Evolutionary conservation across 192 early-diverging fungal species (phyloP).

Genomic region (Coemansia sp.): DNA sequence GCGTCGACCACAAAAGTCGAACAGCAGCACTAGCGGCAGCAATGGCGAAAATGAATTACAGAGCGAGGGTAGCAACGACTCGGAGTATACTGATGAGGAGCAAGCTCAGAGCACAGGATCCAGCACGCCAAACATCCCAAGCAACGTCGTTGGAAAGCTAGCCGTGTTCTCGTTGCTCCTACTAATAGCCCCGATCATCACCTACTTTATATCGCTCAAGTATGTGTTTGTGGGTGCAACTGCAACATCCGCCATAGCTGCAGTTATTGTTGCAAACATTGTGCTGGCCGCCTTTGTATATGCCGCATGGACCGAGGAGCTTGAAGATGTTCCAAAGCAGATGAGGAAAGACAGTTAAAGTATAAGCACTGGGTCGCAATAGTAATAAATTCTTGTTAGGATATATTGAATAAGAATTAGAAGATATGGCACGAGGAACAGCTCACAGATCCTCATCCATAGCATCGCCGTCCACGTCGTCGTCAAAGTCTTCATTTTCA

Average conservation of each 20-base stretch:
- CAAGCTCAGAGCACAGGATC: neutral
- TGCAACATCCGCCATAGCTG: conserved; percentile 39
- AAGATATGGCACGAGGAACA: neutral
- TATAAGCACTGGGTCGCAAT: neutral
- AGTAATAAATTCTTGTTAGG: neutral
- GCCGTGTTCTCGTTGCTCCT: conserved; percentile 40
- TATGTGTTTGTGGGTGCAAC: conserved; percentile 42
- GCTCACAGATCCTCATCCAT: conserved; percentile 39
- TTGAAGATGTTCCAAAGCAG: neutral
- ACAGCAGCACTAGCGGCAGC: neutral
- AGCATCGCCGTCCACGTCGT: conserved; percentile 73
- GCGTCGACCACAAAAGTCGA: neutral
- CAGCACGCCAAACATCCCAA: conserved; percentile 17
- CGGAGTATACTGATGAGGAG: too few species aligned
- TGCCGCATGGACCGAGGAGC: conserved; percentile 41
- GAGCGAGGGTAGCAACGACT: too few species aligned
- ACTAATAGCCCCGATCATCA: conserved; percentile 35
- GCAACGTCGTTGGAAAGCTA: conserved; percentile 36
- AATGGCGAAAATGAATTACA: neutral
- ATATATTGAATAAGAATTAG: neutral
- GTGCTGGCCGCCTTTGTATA: conserved; percentile 44
- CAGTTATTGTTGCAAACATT: conserved; percentile 40
- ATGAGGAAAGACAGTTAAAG: neutral
- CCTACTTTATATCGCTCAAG: conserved; percentile 42
- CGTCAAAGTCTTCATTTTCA: conserved; percentile 71